Evolutionary conservation across 2,329 filamentous ascomycete species (phyloP), one percentile per base, ranked within the genome.

Genomic region (Xylaria sp.): DNA sequence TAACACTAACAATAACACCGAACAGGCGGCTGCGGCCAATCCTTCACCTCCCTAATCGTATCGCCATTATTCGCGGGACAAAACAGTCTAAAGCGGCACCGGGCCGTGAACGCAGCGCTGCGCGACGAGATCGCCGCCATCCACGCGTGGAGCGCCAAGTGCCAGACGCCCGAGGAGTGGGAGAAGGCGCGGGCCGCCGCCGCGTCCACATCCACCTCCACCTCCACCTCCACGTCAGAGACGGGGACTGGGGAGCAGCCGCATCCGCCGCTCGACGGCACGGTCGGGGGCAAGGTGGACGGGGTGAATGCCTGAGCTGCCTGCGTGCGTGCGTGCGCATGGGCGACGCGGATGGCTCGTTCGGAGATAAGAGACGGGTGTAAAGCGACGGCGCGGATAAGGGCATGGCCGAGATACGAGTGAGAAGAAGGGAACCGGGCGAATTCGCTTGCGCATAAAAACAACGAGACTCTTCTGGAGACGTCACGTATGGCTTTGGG

Each of bases 91-190:
- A 92, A 92, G 74, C 86, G 93, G 59, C 92, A 97, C 78, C 88
- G 93, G 43, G 83, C 96, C 65, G 93, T 96, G 70, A 97, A 97
- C 78, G 84, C 84, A 15, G 87, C 88, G 4, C 82, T 97, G 70
- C 94, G 93, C 80, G 85, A 89, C 47, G 93, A 97, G 79, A 96
- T 97, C 75, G 91, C 91, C 15, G 86, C 85, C 67, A 96, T 97
- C 70, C 93, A 97, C 80, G 93, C 93, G 38, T 97, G 93, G 93
- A 96, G 92, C 58, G 92, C 93, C 27, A 96, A 93, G 79, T 97
- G 93, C 76, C 90, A 93, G 80, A 97, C 93, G 8, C 91, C 92
- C 0, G 91, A 93, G 71, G 92, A 97, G 80, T 96, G 90, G 87
- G 86, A 91, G 79, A 87, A 86, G 76, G 85, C 90, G 77, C 76